Conservation (phyloP, 2,329 filamentous ascomycete genomes). For the Trichoderma oligosporum region DNA sequence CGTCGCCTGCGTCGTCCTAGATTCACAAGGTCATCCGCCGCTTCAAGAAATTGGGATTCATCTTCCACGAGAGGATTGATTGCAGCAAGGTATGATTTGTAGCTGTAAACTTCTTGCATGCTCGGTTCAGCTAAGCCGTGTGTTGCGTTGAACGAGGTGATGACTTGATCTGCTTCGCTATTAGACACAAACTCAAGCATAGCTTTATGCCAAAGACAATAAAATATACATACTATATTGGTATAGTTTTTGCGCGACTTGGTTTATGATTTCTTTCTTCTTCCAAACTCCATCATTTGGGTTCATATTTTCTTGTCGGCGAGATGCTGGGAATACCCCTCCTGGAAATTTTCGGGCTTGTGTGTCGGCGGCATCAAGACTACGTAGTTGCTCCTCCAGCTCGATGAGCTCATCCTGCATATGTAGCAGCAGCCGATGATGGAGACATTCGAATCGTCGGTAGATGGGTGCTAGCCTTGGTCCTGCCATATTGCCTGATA, state of each 20-base stretch:
- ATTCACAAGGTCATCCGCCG: constrained; percentile 52
- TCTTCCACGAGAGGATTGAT: constrained; percentile 53
- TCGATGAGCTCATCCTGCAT: constrained; percentile 81
- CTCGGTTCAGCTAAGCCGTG: constrained; percentile 49
- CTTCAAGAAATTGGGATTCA: constrained; percentile 59
- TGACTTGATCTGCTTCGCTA: constrained; percentile 47
- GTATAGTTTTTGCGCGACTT: constrained; percentile 61
- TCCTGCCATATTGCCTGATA: constrained; percentile 34
- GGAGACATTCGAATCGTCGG: constrained; percentile 74
- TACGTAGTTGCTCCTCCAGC: constrained; percentile 72
- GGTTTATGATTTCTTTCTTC: constrained; percentile 57
- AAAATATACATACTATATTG: constrained; percentile 68
- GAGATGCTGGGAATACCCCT: constrained; percentile 54
- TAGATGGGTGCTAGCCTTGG: constrained; percentile 61
- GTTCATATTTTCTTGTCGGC: constrained; percentile 52
- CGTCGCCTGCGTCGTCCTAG: constrained; percentile 19
- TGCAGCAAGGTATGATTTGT: constrained; percentile 52
- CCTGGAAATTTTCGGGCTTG: constrained; percentile 42
- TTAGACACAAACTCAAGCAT: neutral
- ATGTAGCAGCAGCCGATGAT: constrained; percentile 76
- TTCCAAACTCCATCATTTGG: constrained; percentile 57
- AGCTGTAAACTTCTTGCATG: constrained; percentile 43
- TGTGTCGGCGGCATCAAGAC: constrained; percentile 60
- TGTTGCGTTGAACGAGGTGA: constrained; percentile 54
- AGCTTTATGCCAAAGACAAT: neutral